Base-by-base conservation (phyloP, 2,329 filamentous ascomycete genomes). In the Sporothrix brasiliensis region DNA sequence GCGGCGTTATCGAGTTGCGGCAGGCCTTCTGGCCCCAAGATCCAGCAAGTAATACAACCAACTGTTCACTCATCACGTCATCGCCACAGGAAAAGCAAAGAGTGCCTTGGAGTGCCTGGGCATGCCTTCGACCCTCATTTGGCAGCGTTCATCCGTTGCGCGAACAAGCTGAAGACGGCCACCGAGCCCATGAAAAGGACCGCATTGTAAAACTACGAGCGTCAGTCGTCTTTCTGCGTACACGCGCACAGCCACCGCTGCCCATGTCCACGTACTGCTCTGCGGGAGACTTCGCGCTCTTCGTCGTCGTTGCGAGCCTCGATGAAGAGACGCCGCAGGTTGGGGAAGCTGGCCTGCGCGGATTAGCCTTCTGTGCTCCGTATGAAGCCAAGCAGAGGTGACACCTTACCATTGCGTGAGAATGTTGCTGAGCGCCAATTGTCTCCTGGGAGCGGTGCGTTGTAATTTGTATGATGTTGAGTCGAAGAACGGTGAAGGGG, bases 141-240 rank as follows among this genome's bases (percentile, higher is more conserved):
- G 7, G 73, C 76, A 34, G 85, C 85, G 73, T 89, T 88, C 86
- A 97, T 91, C 75, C 91, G 91, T 78, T 99, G 95, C 39, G 94
- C 95, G 72, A 95, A 89, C 72, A 99, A 83, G 79, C 94, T 97
- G 83, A 98, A 97, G 72, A 97, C 89, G 9, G 94, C 93, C 30
- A 99, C 92, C 0, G 95, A 97, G 30, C 94, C 95, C 85, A 99
- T 94, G 82, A 98, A 99, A 2, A 98, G 84, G 0, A 97, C 93
- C 0, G 97, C 88, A 77, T 99, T 98, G 82, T 99, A 99, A 80
- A 99, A 99, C 95, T 97, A 21, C 76, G 9, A n/a, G 9, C 70
- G 44, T 71, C 61, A 72, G 73, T 70, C 58, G 44, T 9, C 9
- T 5, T 11, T 11, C 71, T 13, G 10, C 30, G 19, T 39, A 19